These are phyloP conservation scores for Truncatella angustata DNA, from an alignment of 2,329 filamentous ascomycete species.

Conservation along the genomic window DNA sequence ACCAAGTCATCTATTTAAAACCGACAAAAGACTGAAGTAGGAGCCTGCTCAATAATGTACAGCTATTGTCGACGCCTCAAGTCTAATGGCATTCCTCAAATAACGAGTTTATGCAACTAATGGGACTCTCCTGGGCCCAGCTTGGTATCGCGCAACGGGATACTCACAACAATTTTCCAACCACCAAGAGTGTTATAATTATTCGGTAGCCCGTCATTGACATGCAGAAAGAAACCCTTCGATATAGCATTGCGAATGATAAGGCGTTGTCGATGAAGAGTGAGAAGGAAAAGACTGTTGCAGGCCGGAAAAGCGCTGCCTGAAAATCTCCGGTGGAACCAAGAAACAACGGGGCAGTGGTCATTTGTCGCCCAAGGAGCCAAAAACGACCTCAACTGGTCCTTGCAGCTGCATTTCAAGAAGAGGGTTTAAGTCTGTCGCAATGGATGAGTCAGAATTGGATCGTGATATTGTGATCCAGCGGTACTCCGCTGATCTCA, in stretches of 20 bases:
- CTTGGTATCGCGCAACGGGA: neutral
- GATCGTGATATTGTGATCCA: constrained; percentile 63
- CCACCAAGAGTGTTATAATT: too few species aligned
- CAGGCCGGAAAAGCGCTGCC: neutral
- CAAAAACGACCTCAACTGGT: neutral
- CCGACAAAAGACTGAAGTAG: too few species aligned
- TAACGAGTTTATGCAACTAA: neutral
- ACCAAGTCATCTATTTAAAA: too few species aligned
- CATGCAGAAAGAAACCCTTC: too few species aligned
- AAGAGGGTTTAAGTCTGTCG: neutral
- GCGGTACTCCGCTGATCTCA: constrained; percentile 56
- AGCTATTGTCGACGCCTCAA: neutral
- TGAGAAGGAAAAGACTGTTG: too few species aligned
- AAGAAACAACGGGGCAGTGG: neutral
- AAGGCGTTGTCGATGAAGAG: too few species aligned
- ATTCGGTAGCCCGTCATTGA: too few species aligned
- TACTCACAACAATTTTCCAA: neutral
- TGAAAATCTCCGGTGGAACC: neutral
- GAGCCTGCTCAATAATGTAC: neutral
- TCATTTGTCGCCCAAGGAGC: neutral
- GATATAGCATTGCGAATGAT: too few species aligned
- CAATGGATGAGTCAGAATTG: constrained; percentile 60
- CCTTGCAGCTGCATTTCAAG: too few species aligned
- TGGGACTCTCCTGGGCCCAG: neutral
- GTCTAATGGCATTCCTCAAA: neutral